Evolutionary conservation across 768 basidiomycete species (phyloP).

Genomic region (Panus rudis): DNA sequence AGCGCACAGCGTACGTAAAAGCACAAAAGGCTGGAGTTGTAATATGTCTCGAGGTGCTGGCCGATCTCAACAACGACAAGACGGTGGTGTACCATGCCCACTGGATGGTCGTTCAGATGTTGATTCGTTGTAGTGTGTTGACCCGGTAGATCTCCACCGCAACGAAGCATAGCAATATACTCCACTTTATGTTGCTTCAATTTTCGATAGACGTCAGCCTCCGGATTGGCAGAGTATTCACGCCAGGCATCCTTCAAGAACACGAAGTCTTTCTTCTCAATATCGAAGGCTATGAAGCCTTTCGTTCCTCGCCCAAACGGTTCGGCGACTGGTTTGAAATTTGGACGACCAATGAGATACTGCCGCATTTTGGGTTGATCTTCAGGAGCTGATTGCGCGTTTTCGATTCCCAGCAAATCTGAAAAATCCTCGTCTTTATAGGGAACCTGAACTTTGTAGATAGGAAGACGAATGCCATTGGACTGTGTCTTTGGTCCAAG

Average conservation of each 20-base stretch:
- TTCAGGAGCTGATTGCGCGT: too few relatives aligned
- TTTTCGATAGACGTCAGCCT: background rate
- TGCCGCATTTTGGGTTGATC: too few relatives aligned
- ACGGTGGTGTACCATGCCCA: background rate
- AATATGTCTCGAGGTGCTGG: slow-evolving; percentile 1
- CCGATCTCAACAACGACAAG: slow-evolving; percentile 4
- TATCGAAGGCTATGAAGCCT: slow-evolving; percentile 9
- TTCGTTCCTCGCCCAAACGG: slow-evolving; percentile 6
- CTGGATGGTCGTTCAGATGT: background rate
- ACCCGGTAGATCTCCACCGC: background rate
- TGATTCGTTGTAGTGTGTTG: background rate
- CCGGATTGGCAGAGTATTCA: background rate
- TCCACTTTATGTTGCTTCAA: background rate
- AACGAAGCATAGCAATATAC: background rate
- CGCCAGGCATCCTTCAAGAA: slow-evolving; percentile 14
- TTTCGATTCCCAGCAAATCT: too few relatives aligned
- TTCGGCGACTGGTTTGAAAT: background rate
- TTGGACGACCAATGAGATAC: background rate
- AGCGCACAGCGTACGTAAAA: background rate
- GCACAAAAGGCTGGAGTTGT: background rate
- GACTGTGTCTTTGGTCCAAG: too few relatives aligned
- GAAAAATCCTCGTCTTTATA: too few relatives aligned
- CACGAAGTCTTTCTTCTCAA: background rate
- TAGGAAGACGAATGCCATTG: too few relatives aligned
- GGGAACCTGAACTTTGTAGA: too few relatives aligned